Base-by-base conservation (phyloP, 371 early-diverging fungal species). In the Mucor ambiguus region DNA sequence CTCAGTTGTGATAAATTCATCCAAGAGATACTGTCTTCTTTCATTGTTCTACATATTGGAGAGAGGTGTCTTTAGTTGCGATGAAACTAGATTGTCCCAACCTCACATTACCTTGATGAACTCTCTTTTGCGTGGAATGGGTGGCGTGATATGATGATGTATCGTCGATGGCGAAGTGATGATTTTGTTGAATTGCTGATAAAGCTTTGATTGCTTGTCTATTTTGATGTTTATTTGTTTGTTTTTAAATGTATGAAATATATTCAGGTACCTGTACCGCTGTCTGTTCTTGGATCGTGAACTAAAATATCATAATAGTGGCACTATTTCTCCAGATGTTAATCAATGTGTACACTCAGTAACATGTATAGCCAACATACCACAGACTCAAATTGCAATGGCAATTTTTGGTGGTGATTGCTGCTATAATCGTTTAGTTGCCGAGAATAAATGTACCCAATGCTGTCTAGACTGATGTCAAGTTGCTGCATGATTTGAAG, bases 261-360 rank as follows among this genome's bases (percentile, higher is more conserved):
- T 28, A 29, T 52, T 43, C 24, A n/a, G 22, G 66, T 60, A 66
- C 66, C 66, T 66, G 54, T 43, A 28, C 60, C 38, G 28, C 28
- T 52, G 28, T 52, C 52, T 58, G 32, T 35, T 48, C 38, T 64
- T 60, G 65, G 56, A 37, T 69, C 69, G 12, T 60, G 46, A 7
- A 69, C 63, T 60, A 69, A 35, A 56, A 69, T 60, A 69, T 69
- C 69, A 49, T 64, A 69, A 48, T 64, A 69, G 55, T 69, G 69
- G 29, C 69, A 69, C 69, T 69, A 32, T 60, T 60, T 55, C 56
- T 41, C 22, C 20, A 30, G 33, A 46, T 18, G 41, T 41, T 41
- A 18, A 2, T 18, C 2, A 37, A 60, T 46, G 60, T 26, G 28
- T 12, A 46, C 28, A 22, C 1, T 32, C 1, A 33, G 33, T 30